A percentile compares a stretch with the other conserved stretches of the same genome.
These are phyloP conservation scores for Brassica hybrid DNA, from an alignment of 441 rosid species.

Conservation along the genomic window DNA sequence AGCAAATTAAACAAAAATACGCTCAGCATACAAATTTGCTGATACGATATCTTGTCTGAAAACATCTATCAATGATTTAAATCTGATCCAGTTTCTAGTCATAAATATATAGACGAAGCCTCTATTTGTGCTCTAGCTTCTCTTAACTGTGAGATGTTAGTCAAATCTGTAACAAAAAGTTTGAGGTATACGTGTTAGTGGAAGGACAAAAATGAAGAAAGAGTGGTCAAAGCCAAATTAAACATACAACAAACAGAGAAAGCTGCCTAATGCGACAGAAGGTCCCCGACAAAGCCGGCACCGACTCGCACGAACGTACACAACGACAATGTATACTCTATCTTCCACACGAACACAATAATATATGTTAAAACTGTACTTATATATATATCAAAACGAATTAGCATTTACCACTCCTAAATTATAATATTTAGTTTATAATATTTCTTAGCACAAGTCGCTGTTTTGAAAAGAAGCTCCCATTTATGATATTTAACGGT, in stretches of 20 bases:
- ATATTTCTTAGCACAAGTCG: not conserved
- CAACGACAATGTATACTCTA: not conserved
- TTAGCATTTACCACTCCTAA: slow-evolving; percentile 17
- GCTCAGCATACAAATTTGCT: not conserved
- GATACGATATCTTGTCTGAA: not conserved
- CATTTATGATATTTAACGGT: slow-evolving; percentile 9
- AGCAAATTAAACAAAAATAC: not conserved
- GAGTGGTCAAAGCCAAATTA: slow-evolving; percentile 30
- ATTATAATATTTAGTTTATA: not conserved
- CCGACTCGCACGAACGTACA: slow-evolving; percentile 35
- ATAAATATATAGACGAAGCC: not conserved
- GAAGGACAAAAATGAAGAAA: slow-evolving; percentile 8
- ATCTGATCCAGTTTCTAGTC: not conserved
- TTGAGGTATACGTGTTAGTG: slow-evolving; percentile 28
- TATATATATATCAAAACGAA: not conserved
- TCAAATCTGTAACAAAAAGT: slow-evolving; percentile 4
- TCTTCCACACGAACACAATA: not conserved
- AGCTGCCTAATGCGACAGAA: slow-evolving; percentile 26
- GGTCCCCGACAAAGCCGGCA: slow-evolving; percentile 40
- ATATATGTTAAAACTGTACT: not conserved
- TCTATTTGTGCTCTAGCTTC: not conserved
- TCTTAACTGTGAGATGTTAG: not conserved
- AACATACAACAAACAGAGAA: slow-evolving; percentile 29
- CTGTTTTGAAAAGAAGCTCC: not conserved
- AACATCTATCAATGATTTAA: not conserved